These are phyloP conservation scores for Vitis cinerea DNA, from an alignment of 164 flowering plant genomes.

Conservation along the genomic window DNA sequence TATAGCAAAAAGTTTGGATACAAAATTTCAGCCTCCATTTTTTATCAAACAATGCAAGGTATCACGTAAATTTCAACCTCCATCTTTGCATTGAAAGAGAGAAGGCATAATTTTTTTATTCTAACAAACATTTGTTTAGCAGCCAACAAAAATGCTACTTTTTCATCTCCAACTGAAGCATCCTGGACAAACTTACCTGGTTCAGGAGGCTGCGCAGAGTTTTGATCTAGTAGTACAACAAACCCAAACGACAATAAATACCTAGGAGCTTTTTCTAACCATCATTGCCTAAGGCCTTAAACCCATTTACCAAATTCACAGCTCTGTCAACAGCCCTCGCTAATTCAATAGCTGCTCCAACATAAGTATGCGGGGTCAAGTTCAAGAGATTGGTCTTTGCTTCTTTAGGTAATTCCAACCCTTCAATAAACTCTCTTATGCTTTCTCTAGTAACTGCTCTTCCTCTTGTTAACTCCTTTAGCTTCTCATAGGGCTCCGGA, in stretches of 20 bases:
- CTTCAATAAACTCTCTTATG: slow-evolving; percentile 63
- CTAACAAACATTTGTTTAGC: too few relatives aligned
- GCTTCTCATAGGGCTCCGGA: slow-evolving; percentile 96
- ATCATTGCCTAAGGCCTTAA: neutral
- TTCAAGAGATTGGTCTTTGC: slow-evolving; percentile 61
- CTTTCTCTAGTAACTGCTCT: slow-evolving; percentile 75
- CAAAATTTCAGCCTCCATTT: too few relatives aligned
- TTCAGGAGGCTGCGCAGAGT: too few relatives aligned
- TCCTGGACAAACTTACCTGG: too few relatives aligned
- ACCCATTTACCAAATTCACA: slow-evolving; percentile 27
- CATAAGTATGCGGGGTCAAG: slow-evolving; percentile 70
- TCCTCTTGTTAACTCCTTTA: slow-evolving; percentile 93
- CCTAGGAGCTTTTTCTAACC: neutral
- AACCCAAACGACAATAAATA: neutral
- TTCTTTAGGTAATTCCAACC: slow-evolving; percentile 68
- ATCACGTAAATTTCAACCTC: too few relatives aligned
- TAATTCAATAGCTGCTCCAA: slow-evolving; percentile 70
- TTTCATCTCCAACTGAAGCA: too few relatives aligned
- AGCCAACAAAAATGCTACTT: too few relatives aligned
- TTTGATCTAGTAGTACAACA: neutral
- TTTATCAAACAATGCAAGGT: too few relatives aligned
- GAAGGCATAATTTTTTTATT: too few relatives aligned
- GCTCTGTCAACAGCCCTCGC: slow-evolving; percentile 45
- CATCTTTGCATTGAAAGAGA: too few relatives aligned
- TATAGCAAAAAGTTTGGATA: too few relatives aligned